Base-by-base conservation (phyloP, 2,329 filamentous ascomycete genomes). In the Colletotrichum noveboracense region DNA sequence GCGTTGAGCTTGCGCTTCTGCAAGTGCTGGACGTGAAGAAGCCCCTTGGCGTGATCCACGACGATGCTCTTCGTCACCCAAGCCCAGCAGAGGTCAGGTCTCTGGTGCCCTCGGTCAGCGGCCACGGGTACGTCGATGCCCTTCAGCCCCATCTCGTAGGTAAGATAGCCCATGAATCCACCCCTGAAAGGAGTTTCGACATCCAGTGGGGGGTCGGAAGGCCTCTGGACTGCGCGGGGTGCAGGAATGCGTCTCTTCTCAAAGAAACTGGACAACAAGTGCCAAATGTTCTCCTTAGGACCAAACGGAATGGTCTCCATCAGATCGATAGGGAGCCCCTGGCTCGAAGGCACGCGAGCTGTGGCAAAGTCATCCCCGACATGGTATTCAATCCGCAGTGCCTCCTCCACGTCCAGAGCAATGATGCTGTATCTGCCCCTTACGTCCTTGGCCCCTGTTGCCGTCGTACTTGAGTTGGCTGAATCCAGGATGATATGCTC, bases 161-260 rank as follows among this genome's bases (percentile, higher is more conserved):
- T 95, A 66, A 95, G 90, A 80, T 94, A 97, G 0, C 96, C 96
- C 85, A 98, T 91, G 75, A 98, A 93, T 0, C 96, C 96, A 67
- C 95, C 96, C 84, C 94, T 92, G 81, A 98, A 98, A 0, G 94
- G 90, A 1, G 80, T 78, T 6, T 79, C 78, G 6, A 79, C 71
- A 52, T 52, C 43, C 43, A 52, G n/a, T 12, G 43, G 43, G 1
- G 43, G n/a, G 12, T 52, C 43, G 12, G 43, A 52, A 24, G 12
- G 71, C 72, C 18, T 64, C 74, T 9, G 79, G 43, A n/a, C n/a
- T 21, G n/a, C 43, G n/a, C 43, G 43, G 12, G 43, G 43, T 10
- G 71, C 64, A 0, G 77, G 38, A 10, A 83, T 75, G 55, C 66
- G 81, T 43, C 85, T 77, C 7, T 76, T 77, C 55, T 83, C 79